Evolutionary conservation across 768 basidiomycete genomes (phyloP).

Genomic region (Tulasnella sp.): DNA sequence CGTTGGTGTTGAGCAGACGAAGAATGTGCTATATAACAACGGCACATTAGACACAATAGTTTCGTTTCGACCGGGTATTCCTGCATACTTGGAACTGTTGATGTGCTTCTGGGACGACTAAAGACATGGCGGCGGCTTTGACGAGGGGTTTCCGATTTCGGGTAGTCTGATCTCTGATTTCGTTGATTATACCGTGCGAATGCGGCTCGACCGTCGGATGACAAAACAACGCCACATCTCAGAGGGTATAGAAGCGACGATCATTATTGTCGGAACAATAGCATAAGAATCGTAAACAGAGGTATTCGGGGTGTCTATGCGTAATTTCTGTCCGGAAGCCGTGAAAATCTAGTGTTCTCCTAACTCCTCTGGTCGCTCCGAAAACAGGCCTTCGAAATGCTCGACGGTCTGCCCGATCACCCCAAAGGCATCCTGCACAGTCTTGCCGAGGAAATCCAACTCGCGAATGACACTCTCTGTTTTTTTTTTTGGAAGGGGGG

Average conservation of each 20-base stretch:
- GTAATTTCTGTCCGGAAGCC: no score
- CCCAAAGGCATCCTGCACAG: conserved; percentile 84
- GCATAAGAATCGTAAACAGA: no score
- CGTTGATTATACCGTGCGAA: no score
- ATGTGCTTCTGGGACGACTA: conserved; percentile 92
- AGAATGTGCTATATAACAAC: conserved; percentile 74
- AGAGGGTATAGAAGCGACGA: no score
- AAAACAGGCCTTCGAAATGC: conserved; percentile 77
- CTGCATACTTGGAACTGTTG: conserved; percentile 82
- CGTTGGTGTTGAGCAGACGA: conserved; percentile 98
- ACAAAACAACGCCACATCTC: no score
- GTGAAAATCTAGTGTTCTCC: not conserved
- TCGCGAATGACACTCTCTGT: conserved; percentile 76
- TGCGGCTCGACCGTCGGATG: no score
- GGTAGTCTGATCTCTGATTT: no score
- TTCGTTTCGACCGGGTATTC: not conserved
- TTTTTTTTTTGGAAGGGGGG: no score
- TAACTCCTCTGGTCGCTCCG: not conserved
- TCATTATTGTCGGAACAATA: no score
- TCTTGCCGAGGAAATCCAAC: conserved; percentile 70
- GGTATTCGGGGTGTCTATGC: no score
- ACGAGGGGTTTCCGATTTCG: no score
- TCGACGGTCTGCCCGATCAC: conserved; percentile 76
- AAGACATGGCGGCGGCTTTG: conserved; percentile 61
- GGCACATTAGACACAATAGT: not conserved